These are phyloP conservation scores for Cornus kousa DNA, from an alignment of 148 eudicot species.

Conservation along the genomic window DNA sequence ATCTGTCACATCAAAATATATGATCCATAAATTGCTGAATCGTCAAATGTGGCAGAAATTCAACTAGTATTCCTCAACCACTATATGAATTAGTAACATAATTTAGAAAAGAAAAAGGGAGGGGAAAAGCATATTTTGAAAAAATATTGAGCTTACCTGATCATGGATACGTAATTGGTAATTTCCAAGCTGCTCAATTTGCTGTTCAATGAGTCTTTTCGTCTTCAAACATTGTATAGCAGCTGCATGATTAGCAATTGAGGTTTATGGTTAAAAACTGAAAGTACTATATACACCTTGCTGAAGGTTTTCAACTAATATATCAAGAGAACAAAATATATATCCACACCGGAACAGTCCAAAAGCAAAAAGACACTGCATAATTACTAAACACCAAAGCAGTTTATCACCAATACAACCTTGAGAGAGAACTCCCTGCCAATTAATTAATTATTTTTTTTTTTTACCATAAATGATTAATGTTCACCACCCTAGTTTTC, in stretches of 20 bases:
- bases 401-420: neutral
- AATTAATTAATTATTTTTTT: too few relatives aligned
- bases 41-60: neutral
- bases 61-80: neutral
- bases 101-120: too few relatives aligned
- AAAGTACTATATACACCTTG: neutral
- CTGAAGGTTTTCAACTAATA: neutral
- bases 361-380: neutral
- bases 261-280: slow-evolving; percentile 1
- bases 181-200: slow-evolving; percentile 55
- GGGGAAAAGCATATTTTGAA: neutral
- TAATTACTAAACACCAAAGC: neutral
- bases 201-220: slow-evolving; percentile 46
- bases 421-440: too few relatives aligned
- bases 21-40: neutral
- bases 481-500: neutral
- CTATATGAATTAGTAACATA: too few relatives aligned
- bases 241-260: slow-evolving; percentile 26
- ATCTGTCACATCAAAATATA: slow-evolving; percentile 30
- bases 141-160: slow-evolving; percentile 33
- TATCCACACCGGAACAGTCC: neutral
- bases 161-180: slow-evolving; percentile 52
- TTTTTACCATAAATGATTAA: too few relatives aligned
- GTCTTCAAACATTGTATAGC: slow-evolving; percentile 51
- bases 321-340: neutral